Conservation (phyloP, 2,329 filamentous ascomycete species). For the Diaporthe citriasiana region DNA sequence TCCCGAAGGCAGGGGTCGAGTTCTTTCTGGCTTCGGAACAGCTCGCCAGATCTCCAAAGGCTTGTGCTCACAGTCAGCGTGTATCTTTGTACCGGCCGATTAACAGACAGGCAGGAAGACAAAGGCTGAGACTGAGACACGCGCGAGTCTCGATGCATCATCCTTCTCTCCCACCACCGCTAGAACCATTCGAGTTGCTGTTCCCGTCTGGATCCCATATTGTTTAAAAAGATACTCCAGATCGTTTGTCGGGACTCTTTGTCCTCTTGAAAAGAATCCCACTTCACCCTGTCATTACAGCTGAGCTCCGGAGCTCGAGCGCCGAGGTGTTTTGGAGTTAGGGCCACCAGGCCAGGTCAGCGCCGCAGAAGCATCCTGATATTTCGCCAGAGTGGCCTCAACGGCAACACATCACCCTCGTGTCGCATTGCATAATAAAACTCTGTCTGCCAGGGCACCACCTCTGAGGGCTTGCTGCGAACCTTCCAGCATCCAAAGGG, state of each 20-base stretch:
- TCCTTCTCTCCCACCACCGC: background rate
- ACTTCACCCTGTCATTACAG: slow-evolving; percentile 20
- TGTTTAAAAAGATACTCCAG: background rate
- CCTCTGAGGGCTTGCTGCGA: slow-evolving; percentile 10
- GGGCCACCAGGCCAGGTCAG: slow-evolving; percentile 31
- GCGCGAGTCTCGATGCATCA: slow-evolving; percentile 14
- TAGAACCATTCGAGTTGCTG: background rate
- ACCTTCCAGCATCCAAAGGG: slow-evolving; percentile 28
- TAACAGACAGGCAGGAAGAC: slow-evolving; percentile 14
- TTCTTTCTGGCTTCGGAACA: slow-evolving; percentile 31
- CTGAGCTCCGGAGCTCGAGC: slow-evolving; percentile 38
- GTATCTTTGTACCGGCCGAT: slow-evolving; percentile 13
- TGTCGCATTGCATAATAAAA: slow-evolving; percentile 28
- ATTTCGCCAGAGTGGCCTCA: slow-evolving; percentile 44
- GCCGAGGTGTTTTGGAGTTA: slow-evolving; percentile 39
- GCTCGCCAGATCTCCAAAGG: slow-evolving; percentile 35
- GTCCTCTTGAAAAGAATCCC: slow-evolving; percentile 2
- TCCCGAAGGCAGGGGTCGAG: slow-evolving; percentile 33
- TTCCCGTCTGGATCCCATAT: background rate
- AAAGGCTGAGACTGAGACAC: slow-evolving; percentile 29
- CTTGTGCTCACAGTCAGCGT: slow-evolving; percentile 1
- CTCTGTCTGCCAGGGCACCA: slow-evolving; percentile 20
- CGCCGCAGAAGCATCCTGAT: slow-evolving; percentile 37
- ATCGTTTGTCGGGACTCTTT: background rate
- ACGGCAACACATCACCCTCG: slow-evolving; percentile 18